These are phyloP conservation scores for Phytophthora foliorum DNA, from an alignment of 352 stramenopile genomes.

Conservation along the genomic window DNA sequence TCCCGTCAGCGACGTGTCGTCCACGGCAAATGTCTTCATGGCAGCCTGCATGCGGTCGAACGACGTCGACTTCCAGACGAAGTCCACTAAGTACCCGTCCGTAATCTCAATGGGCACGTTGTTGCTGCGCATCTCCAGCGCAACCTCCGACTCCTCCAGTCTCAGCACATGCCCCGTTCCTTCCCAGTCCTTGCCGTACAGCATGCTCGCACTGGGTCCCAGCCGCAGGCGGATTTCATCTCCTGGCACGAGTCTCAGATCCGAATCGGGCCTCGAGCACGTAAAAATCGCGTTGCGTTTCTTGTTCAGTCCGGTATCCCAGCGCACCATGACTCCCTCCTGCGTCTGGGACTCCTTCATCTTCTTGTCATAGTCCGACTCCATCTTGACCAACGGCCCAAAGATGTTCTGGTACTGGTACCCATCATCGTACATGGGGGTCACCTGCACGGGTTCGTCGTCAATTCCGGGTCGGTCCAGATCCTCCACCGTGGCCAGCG, in stretches of 20 bases:
- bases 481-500: conserved; percentile 96
- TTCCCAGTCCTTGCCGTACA: conserved; percentile 94
- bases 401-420: conserved; percentile 99
- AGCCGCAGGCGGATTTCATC: conserved; percentile 97
- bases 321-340: conserved; percentile 93
- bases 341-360: conserved; percentile 98
- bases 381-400: conserved; percentile 99
- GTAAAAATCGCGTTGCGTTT: conserved; percentile 97
- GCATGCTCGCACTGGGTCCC: conserved; percentile 80
- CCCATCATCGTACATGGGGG: conserved; percentile 97
- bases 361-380: conserved; percentile 99
- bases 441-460: conserved; percentile 87
- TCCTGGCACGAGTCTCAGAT: conserved; percentile 95
- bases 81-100: conserved; percentile 98
- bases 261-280: conserved; percentile 89
- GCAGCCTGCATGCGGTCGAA: conserved; percentile 99
- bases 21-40: conserved; percentile 98
- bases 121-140: conserved; percentile 87
- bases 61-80: conserved; percentile 99
- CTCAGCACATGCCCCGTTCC: conserved; percentile 94
- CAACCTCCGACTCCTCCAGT: conserved; percentile 87
- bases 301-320: conserved; percentile 97
- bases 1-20: conserved; percentile 98
- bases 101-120: conserved; percentile 93
- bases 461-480: conserved; percentile 95